A percentile compares a stretch with the other conserved stretches of the same genome.
These are phyloP conservation scores for Limnanthes douglasii DNA, from an alignment of 345 rosid genomes.

Conservation along the genomic window DNA sequence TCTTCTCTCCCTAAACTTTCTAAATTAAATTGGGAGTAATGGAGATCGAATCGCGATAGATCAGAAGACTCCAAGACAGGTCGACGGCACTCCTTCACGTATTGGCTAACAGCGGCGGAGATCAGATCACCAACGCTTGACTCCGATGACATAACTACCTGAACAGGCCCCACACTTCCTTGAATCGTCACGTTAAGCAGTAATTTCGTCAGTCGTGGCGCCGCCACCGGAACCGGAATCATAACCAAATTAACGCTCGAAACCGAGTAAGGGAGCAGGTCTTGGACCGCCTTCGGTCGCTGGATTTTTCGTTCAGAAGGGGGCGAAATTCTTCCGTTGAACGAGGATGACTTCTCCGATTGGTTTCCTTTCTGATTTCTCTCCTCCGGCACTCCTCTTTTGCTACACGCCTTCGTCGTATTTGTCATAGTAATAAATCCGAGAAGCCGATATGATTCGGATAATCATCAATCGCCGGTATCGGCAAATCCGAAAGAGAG, in stretches of 20 bases:
- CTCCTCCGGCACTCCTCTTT: slow-evolving; percentile 28
- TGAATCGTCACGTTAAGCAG: slow-evolving; percentile 73
- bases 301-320: slow-evolving; percentile 21
- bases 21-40: slow-evolving; percentile 88
- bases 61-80: slow-evolving; percentile 38
- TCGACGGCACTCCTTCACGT: slow-evolving; percentile 64
- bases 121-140: slow-evolving; percentile 47
- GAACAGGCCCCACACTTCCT: slow-evolving; percentile 70
- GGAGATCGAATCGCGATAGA: slow-evolving; percentile 49
- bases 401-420: slow-evolving; percentile 25
- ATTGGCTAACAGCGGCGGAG: slow-evolving; percentile 31
- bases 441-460: no score
- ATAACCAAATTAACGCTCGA: slow-evolving; percentile 2
- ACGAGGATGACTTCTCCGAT: slow-evolving; percentile 43
- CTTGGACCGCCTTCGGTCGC: slow-evolving; percentile 52
- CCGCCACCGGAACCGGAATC: slow-evolving; percentile 7
- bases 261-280: slow-evolving; percentile 23
- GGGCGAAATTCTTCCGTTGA: slow-evolving; percentile 33
- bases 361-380: slow-evolving; percentile 27
- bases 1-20: slow-evolving; percentile 60
- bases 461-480: no score
- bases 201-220: slow-evolving; percentile 57
- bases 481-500: no score
- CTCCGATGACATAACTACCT: slow-evolving; percentile 56
- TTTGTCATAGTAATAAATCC: no score